These are phyloP conservation scores for Castanea mollissima DNA, from an alignment of 306 rosid genomes.

Conservation along the genomic window DNA sequence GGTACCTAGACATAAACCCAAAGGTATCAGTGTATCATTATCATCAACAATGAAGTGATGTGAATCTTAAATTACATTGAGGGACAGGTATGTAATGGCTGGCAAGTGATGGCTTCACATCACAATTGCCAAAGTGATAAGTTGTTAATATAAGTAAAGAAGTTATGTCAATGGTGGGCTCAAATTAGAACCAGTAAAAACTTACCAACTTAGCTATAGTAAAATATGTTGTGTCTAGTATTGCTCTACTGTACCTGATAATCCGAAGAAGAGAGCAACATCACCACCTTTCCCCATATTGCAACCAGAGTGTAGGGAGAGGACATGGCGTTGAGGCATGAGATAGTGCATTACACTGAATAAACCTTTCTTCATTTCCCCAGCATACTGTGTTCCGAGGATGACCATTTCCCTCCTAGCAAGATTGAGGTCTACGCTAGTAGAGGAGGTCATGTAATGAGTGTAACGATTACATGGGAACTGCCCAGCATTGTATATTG, in stretches of 20 bases:
- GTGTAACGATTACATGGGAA: conserved; percentile 96
- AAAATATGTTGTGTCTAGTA: not conserved
- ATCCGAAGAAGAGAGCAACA: conserved; percentile 96
- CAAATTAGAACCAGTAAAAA: too few relatives aligned
- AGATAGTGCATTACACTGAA: conserved; percentile 92
- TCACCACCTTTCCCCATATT: conserved; percentile 80
- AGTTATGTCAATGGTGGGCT: too few relatives aligned
- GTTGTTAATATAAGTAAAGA: too few relatives aligned
- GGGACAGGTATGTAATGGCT: not conserved
- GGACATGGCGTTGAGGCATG: conserved; percentile 80
- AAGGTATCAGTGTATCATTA: not conserved
- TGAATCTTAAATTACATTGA: too few relatives aligned
- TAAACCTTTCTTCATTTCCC: conserved; percentile 97
- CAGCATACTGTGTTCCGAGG: conserved; percentile 95
- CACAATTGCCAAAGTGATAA: not conserved
- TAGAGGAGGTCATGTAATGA: conserved; percentile 95
- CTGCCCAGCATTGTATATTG: conserved; percentile 90
- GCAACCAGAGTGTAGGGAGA: conserved; percentile 93
- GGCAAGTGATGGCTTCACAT: conserved; percentile 11
- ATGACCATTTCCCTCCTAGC: conserved; percentile 92
- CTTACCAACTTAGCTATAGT: too few relatives aligned
- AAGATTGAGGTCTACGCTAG: conserved; percentile 85
- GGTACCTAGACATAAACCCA: conserved; percentile 46
- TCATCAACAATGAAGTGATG: not conserved
- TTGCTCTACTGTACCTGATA: conserved; percentile 57